Evolutionary conservation across 148 eudicot species (phyloP), one percentile per base, ranked within the genome.

Genomic region (Suaeda aralocaspica): DNA sequence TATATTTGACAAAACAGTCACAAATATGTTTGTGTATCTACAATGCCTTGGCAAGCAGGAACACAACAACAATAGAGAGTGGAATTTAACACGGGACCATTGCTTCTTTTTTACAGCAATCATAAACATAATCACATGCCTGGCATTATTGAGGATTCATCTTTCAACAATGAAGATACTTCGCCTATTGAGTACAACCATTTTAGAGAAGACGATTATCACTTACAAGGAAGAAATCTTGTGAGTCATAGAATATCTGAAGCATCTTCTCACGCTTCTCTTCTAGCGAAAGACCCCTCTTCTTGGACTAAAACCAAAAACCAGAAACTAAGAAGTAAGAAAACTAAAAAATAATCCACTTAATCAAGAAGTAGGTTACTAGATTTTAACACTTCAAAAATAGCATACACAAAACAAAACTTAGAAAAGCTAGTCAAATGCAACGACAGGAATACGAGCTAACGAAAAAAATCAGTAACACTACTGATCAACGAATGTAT

Each of bases 231-330:
- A 71, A 93, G 84, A 93, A 93, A 69, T 89, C 92, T 74, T 93
- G 98, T 15, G 95, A 93, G 10, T 93, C 97, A 33, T 90, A 93
- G 69, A 93, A 93, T 41, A 93, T 91, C 73, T 93, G 98, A 58
- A 93, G 92, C 83, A 93, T 87, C 84, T 82, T 93, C 83, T 93
- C 98, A 22, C 96, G 96, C 82, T 93, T 93, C 82, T 93, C 98
- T 57, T 93, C 98, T 70, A 93, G 76, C 21, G 98, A 93, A 69
- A 93, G 95, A 3, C 98, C 98, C 84, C 98, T 80, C 81, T 93
- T 93, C 97, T 93, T 91, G 7, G 98, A 91, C 98, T 93, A 64
- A 69, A 66, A 67, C 64, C 28, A 64, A 33, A 59, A 71, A 45
- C 39, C 4, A 28, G 13, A 30, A 45, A 63, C 28, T 45, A 29